Percentiles rank a stretch among this genome's conserved stretches.
Evolutionary conservation across 176 grass and related monocot genomes (phyloP).

Genomic region (Triticum urartu): DNA sequence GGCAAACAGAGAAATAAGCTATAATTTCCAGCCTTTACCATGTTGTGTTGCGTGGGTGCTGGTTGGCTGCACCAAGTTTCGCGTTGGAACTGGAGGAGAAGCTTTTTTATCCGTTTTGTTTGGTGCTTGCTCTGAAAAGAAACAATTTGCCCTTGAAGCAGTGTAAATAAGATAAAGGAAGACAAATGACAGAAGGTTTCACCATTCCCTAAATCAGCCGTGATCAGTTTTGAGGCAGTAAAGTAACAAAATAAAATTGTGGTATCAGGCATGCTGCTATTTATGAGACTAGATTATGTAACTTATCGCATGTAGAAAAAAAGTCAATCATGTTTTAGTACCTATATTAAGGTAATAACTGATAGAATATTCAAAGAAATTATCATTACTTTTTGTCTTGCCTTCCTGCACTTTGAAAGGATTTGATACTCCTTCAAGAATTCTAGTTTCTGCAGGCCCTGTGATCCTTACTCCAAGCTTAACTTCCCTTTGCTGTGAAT

Average conservation of each 20-base stretch:
- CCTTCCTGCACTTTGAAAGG: background rate
- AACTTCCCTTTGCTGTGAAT: background rate
- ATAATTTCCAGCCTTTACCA: background rate
- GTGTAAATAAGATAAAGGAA: background rate
- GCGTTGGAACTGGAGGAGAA: background rate
- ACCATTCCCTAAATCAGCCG: background rate
- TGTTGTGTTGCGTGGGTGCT: background rate
- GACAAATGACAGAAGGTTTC: background rate
- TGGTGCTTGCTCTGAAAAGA: background rate
- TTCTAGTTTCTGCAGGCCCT: background rate
- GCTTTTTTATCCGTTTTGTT: background rate
- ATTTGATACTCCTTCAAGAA: background rate
- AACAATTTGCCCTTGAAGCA: background rate
- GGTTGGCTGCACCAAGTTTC: background rate
- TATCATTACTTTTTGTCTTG: background rate
- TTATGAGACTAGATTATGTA: background rate
- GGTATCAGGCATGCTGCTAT: background rate
- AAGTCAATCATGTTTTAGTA: background rate
- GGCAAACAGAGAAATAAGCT: too few relatives aligned
- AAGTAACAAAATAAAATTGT: background rate
- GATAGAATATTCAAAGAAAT: background rate
- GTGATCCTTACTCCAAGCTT: background rate
- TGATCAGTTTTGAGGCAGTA: background rate
- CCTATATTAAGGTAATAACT: background rate
- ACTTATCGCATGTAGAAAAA: background rate